Evolutionary conservation across 2,329 filamentous ascomycete genomes (phyloP).

Genomic region (Fusarium setosum): DNA sequence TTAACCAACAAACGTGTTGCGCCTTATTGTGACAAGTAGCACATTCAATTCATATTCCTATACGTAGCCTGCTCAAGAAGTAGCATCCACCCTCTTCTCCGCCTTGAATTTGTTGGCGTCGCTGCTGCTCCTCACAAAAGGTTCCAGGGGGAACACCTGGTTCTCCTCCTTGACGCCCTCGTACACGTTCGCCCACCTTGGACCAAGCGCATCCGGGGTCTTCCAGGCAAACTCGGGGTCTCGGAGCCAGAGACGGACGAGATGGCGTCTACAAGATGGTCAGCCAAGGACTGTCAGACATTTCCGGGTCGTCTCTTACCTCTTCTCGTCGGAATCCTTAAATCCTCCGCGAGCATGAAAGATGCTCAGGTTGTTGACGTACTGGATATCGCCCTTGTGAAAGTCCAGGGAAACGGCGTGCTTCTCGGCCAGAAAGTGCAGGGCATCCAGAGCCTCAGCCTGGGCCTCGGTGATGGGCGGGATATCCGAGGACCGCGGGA

Average conservation of each 20-base stretch:
- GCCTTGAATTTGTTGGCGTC: slow-evolving; percentile 27
- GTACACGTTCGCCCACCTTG: slow-evolving; percentile 65
- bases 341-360: slow-evolving; percentile 66
- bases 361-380: slow-evolving; percentile 65
- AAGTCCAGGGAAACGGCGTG: slow-evolving; percentile 58
- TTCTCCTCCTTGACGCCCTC: slow-evolving; percentile 61
- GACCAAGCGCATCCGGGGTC: slow-evolving; percentile 56
- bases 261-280: slow-evolving; percentile 52
- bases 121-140: slow-evolving; percentile 46
- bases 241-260: slow-evolving; percentile 62
- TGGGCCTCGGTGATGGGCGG: slow-evolving; percentile 67
- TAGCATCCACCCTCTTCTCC: slow-evolving; percentile 4
- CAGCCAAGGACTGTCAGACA: not conserved
- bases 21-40: too few species aligned
- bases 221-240: slow-evolving; percentile 62
- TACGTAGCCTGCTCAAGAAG: not conserved
- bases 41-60: not conserved
- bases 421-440: slow-evolving; percentile 62
- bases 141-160: slow-evolving; percentile 67
- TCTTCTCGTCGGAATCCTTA: slow-evolving; percentile 54
- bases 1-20: not conserved
- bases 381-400: slow-evolving; percentile 64
- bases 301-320: slow-evolving; percentile 46
- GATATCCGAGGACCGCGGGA: slow-evolving; percentile 64
- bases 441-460: slow-evolving; percentile 62